These are phyloP conservation scores for Plectosphaerella sp. DNA, from an alignment of 2,329 filamentous ascomycete species.

Conservation along the genomic window DNA sequence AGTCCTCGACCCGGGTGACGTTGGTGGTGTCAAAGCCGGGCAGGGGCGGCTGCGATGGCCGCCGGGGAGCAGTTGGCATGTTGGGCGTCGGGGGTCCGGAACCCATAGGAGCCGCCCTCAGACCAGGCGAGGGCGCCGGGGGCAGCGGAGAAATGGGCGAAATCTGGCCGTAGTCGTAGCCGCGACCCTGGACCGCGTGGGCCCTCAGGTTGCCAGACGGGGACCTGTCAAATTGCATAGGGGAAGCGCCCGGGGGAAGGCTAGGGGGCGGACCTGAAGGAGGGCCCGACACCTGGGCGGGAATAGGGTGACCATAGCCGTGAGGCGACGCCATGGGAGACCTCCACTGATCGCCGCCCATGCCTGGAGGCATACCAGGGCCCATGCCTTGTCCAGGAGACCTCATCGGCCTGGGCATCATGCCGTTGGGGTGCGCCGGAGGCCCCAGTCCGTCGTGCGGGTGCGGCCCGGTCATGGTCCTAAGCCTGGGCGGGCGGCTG, in stretches of 20 bases:
- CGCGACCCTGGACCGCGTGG: conserved; percentile 22
- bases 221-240: conserved; percentile 18
- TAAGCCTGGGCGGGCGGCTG: conserved; percentile 27
- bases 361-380: background rate
- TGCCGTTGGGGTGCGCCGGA: background rate
- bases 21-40: conserved; percentile 16
- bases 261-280: conserved; percentile 6
- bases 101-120: conserved; percentile 3
- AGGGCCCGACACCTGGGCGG: conserved; percentile 14
- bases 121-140: conserved; percentile 25
- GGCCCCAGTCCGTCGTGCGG: conserved; percentile 12
- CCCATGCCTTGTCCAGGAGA: conserved; percentile 34
- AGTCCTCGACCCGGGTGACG: conserved; percentile 28
- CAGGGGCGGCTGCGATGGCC: conserved; percentile 25
- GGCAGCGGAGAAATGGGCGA: conserved; percentile 41
- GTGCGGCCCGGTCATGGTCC: conserved; percentile 18
- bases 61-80: conserved; percentile 23
- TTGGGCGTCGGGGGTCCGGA: conserved; percentile 29
- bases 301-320: conserved; percentile 19
- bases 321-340: conserved; percentile 45
- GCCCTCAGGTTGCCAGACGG: conserved; percentile 26
- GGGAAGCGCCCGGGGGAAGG: conserved; percentile 10
- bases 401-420: conserved; percentile 26
- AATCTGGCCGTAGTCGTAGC: conserved; percentile 32
- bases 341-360: conserved; percentile 6